Percentiles rank a stretch among this genome's conserved stretches.
These are phyloP conservation scores for Purshia tridentata DNA, from an alignment of 306 rosid genomes.

Conservation along the genomic window DNA sequence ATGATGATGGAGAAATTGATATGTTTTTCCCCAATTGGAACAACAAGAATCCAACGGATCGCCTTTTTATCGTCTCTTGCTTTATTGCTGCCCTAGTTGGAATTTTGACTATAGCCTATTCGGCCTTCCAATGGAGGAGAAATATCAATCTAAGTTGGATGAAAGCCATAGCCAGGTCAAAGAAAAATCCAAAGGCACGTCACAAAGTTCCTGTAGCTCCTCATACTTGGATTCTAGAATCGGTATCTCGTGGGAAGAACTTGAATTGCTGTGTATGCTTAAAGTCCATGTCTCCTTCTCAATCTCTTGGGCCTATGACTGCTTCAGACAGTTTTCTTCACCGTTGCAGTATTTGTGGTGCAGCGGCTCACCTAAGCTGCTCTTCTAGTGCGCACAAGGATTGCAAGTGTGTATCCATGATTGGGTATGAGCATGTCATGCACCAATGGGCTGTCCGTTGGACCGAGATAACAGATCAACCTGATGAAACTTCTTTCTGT, in stretches of 20 bases:
- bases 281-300: constrained; percentile 76
- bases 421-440: constrained; percentile 68
- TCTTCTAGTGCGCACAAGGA: constrained; percentile 83
- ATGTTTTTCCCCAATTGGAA: constrained; percentile 68
- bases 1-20: constrained; percentile 69
- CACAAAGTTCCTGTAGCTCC: constrained; percentile 70
- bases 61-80: constrained; percentile 67
- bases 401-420: constrained; percentile 91
- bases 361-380: constrained; percentile 83
- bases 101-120: constrained; percentile 79
- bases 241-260: constrained; percentile 84
- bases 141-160: constrained; percentile 94
- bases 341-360: constrained; percentile 77
- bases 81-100: constrained; percentile 79
- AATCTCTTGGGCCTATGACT: constrained; percentile 73
- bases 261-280: constrained; percentile 90
- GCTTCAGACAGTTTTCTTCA: constrained; percentile 82
- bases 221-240: constrained; percentile 78
- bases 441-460: constrained; percentile 99
- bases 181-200: constrained; percentile 77
- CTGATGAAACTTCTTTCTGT: constrained; percentile 77
- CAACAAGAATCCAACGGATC: constrained; percentile 74
- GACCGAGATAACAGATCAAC: constrained; percentile 87
- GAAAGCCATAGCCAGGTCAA: constrained; percentile 90
- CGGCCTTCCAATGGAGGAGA: constrained; percentile 97